Evolutionary conservation across 495 filamentous ascomycete genomes (phyloP).

Genomic region (Rostrohypoxylon terebratum): DNA sequence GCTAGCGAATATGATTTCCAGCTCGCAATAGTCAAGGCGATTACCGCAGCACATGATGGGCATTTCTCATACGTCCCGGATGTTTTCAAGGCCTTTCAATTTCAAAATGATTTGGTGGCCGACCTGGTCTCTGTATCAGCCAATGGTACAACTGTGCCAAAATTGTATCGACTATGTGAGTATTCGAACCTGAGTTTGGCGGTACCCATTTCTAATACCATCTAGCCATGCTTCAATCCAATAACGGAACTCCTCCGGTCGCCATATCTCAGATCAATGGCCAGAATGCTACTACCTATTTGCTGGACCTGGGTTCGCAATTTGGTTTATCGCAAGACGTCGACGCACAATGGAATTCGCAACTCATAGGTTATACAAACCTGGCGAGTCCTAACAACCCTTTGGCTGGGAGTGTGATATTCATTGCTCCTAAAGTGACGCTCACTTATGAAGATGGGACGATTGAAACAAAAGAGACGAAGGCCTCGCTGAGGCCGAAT

Average conservation of each 20-base stretch:
- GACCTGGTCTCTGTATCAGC: conserved; percentile 50
- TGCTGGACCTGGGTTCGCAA: conserved; percentile 35
- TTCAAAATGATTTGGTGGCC: conserved; percentile 40
- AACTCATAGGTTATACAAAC: background rate
- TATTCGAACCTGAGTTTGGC: background rate
- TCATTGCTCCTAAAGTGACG: conserved; percentile 38
- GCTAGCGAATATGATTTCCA: conserved; percentile 66
- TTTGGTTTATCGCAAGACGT: conserved; percentile 48
- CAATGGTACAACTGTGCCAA: conserved; percentile 48
- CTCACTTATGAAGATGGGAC: conserved; percentile 37
- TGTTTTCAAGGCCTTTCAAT: conserved; percentile 48
- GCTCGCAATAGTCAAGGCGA: conserved; percentile 53
- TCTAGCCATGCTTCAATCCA: conserved; percentile 18
- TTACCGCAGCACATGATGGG: conserved; percentile 62
- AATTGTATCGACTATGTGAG: conserved; percentile 49
- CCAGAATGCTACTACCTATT: conserved; percentile 43
- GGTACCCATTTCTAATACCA: conserved; percentile 9
- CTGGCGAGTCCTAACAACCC: conserved; percentile 4
- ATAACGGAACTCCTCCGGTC: background rate
- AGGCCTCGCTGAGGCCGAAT: conserved; percentile 3
- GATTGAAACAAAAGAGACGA: conserved; percentile 7
- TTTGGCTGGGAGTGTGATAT: conserved; percentile 30
- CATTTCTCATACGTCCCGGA: conserved; percentile 55
- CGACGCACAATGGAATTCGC: conserved; percentile 51
- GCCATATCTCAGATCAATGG: conserved; percentile 50